Percentiles rank a stretch among this genome's conserved stretches.
These are phyloP conservation scores for Priceomyces medius DNA, from an alignment of 805 yeast genomes.

Conservation along the genomic window DNA sequence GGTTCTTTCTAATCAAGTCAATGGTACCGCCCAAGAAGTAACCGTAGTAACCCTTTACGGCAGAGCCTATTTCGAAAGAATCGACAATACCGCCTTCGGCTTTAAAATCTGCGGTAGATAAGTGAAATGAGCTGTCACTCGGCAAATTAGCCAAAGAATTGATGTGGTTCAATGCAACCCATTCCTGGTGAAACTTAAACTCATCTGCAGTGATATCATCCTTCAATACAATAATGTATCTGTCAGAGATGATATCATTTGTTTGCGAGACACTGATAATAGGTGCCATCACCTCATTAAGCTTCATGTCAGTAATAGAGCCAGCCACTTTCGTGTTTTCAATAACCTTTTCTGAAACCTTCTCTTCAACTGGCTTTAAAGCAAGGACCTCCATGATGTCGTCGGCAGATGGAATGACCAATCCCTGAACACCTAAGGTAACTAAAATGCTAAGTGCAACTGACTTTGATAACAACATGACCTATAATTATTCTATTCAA, in stretches of 20 bases:
- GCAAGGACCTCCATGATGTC: slow-evolving; percentile 40
- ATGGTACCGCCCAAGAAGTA: slow-evolving; percentile 73
- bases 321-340: slow-evolving; percentile 5
- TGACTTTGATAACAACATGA: slow-evolving; percentile 40
- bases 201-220: slow-evolving; percentile 53
- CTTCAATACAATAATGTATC: slow-evolving; percentile 85
- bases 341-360: neutral
- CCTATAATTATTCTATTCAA: slow-evolving; percentile 1
- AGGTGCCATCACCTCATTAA: slow-evolving; percentile 39
- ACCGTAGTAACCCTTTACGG: slow-evolving; percentile 80
- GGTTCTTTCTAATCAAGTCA: slow-evolving; percentile 66
- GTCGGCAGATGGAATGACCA: slow-evolving; percentile 60
- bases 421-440: slow-evolving; percentile 40
- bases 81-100: slow-evolving; percentile 57
- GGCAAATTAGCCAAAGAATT: slow-evolving; percentile 37
- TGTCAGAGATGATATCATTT: slow-evolving; percentile 59
- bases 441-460: slow-evolving; percentile 44
- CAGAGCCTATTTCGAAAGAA: slow-evolving; percentile 56
- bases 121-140: slow-evolving; percentile 38
- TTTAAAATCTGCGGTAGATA: slow-evolving; percentile 22
- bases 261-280: slow-evolving; percentile 46
- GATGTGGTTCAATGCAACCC: slow-evolving; percentile 58
- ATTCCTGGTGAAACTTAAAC: slow-evolving; percentile 62
- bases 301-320: neutral
- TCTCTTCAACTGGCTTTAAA: slow-evolving; percentile 3